Evolutionary conservation across 805 yeast species (phyloP), one percentile per base, ranked within the genome.

Genomic region (Ogataea corticis): DNA sequence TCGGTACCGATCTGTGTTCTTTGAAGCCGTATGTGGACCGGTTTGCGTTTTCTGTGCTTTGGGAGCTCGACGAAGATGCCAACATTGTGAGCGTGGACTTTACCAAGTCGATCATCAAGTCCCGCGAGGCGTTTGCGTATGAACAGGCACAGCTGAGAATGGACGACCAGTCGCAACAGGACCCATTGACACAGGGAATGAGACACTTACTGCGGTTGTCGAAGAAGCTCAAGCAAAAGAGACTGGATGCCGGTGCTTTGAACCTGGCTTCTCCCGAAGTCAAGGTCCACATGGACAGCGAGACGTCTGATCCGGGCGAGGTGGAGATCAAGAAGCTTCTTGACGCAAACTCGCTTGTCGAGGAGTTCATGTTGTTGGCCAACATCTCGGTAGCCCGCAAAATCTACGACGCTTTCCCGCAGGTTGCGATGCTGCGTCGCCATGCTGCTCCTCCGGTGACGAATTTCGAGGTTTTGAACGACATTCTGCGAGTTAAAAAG

Each of bases 211-310:
- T 94, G 43, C 67, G 72, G 37, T 67, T 94, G n/a, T 91, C 98
- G 2, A 87, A 88, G 61, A 82, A 83, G 54, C 72, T 94, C 58
- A 90, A 87, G 65, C 89, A 87, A 66, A 80, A 82, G 62, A 79
- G 99, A 66, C 69, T 91, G 58, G 92, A 85, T 52, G 94, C 95
- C 2, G 99, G 99, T 70, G 99, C 99, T 0, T 76, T 94, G 63
- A 94, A 94, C 65, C 73, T 94, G 56, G 97, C 99, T 0, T 89
- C 97, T 3, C 99, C 99, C 0, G 99, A 94, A 65, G 99, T 94
- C 39, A 92, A 92, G 66, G 96, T 94, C 30, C 94, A 90, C 57
- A 85, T 91, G 84, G 99, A 94, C 59, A 85, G 92, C 61, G 99
- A 94, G 68, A 90, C 98, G 3, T 85, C 96, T 1, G 99, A 94